phyloP scores from a whole-genome alignment of 768 basidiomycete genomes.

The Calocybe indica region DNA sequence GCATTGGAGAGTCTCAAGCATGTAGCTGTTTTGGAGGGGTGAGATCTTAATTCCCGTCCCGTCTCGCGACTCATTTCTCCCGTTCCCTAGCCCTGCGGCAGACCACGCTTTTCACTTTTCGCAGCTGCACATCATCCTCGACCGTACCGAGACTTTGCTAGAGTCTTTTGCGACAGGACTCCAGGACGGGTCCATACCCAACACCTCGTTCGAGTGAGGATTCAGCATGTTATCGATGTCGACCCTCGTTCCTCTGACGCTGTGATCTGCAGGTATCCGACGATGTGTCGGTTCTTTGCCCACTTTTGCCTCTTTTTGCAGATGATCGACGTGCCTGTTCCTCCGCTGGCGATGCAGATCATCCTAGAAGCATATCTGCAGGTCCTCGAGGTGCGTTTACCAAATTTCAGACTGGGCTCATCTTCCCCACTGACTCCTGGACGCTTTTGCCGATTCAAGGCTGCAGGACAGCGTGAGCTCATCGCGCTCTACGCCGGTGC shows the following conservation, averaged over 20 bases:
- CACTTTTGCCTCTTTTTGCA: conserved; percentile 88
- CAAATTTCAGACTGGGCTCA: neutral
- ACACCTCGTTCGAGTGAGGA: conserved; percentile 51
- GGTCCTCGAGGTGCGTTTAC: conserved; percentile 65
- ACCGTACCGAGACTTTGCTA: conserved; percentile 62
- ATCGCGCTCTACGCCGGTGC: conserved; percentile 94
- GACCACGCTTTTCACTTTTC: conserved; percentile 79
- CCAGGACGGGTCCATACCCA: conserved; percentile 41
- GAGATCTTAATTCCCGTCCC: conserved; percentile 8
- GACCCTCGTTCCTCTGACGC: neutral
- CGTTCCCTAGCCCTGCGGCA: conserved; percentile 41
- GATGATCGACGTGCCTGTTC: conserved; percentile 70
- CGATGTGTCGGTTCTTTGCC: conserved; percentile 85
- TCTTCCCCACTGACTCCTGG: neutral
- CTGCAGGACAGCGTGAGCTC: conserved; percentile 73
- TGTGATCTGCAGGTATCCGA: conserved; percentile 44
- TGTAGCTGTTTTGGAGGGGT: conserved; percentile 64
- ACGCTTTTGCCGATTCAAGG: conserved; percentile 25
- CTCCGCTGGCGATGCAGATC: conserved; percentile 67
- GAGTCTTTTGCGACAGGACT: conserved; percentile 61
- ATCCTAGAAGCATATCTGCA: conserved; percentile 87
- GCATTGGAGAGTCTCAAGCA: conserved; percentile 53
- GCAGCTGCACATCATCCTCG: conserved; percentile 73
- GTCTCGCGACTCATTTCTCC: neutral
- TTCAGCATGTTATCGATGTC: neutral